Conservation (phyloP, 2,329 filamentous ascomycete genomes). For the Ceratocystis eucalypticola region DNA sequence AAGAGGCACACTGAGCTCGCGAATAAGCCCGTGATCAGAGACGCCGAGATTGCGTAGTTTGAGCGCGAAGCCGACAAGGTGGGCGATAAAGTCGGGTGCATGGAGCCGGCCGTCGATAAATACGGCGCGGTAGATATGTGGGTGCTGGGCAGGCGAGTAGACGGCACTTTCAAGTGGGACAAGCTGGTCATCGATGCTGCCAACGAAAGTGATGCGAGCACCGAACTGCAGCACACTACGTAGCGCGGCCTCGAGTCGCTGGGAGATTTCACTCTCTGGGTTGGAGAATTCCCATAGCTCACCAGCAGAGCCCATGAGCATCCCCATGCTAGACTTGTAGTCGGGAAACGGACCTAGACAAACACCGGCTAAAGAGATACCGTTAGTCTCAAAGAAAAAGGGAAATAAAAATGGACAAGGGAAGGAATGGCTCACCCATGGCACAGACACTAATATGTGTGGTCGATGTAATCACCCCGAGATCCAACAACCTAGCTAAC, state of each 20-base stretch:
- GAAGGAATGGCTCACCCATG: slow-evolving; percentile 36
- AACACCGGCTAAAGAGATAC: slow-evolving; percentile 52
- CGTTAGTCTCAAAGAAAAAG: background rate
- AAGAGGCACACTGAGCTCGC: slow-evolving; percentile 75
- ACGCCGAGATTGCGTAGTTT: slow-evolving; percentile 90
- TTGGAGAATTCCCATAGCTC: slow-evolving; percentile 92
- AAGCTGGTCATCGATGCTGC: slow-evolving; percentile 92
- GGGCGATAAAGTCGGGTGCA: slow-evolving; percentile 83
- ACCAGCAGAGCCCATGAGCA: slow-evolving; percentile 78
- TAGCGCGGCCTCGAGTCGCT: slow-evolving; percentile 64
- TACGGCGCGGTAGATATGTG: slow-evolving; percentile 88
- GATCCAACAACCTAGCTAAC: slow-evolving; percentile 78
- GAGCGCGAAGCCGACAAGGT: slow-evolving; percentile 82
- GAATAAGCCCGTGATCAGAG: slow-evolving; percentile 82
- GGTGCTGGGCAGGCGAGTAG: slow-evolving; percentile 73
- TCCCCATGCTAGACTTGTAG: slow-evolving; percentile 73
- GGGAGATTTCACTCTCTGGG: slow-evolving; percentile 66
- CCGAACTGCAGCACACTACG: slow-evolving; percentile 63
- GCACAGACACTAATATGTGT: slow-evolving; percentile 75
- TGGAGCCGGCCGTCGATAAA: slow-evolving; percentile 91
- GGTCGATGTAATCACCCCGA: slow-evolving; percentile 60
- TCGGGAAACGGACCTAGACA: slow-evolving; percentile 87
- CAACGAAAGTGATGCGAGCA: slow-evolving; percentile 72
- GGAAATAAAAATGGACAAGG: background rate
- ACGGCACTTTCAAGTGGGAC: slow-evolving; percentile 72